Evolutionary conservation across 495 filamentous ascomycete genomes (phyloP).

Genomic region (Thermochaetoides thermophila): DNA sequence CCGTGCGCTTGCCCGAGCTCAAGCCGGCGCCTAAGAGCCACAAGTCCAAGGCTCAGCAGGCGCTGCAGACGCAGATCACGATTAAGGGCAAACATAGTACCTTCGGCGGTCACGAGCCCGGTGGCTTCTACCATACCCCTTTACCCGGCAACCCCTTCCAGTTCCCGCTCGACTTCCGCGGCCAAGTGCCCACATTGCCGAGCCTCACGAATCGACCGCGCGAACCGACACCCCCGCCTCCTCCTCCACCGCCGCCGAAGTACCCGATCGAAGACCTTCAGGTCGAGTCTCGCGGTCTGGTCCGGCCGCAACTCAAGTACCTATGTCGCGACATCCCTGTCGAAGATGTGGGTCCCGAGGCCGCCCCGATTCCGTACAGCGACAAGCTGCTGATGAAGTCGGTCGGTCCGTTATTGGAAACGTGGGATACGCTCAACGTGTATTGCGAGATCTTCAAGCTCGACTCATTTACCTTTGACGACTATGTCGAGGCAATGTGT

Average conservation of each 20-base stretch:
- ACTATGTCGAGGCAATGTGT: constrained; percentile 78
- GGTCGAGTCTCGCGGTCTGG: constrained; percentile 44
- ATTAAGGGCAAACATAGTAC: constrained; percentile 29
- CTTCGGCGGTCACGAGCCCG: constrained; percentile 21
- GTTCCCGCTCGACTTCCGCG: constrained; percentile 26
- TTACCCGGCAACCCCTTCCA: constrained; percentile 29
- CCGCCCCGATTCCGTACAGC: constrained; percentile 14
- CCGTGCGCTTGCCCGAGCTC: constrained; percentile 50
- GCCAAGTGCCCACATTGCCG: constrained; percentile 19
- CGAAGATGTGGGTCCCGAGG: constrained; percentile 12
- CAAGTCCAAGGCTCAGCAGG: constrained; percentile 43
- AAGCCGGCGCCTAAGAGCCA: constrained; percentile 69
- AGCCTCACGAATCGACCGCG: constrained; percentile 23
- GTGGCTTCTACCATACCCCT: constrained; percentile 20
- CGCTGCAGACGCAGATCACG: constrained; percentile 11
- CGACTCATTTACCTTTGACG: constrained; percentile 95
- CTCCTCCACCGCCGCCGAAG: constrained; percentile 67
- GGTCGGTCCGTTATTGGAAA: constrained; percentile 67
- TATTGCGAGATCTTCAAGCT: constrained; percentile 85
- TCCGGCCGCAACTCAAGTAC: constrained; percentile 63
- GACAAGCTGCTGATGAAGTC: constrained; percentile 63
- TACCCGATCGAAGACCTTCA: constrained; percentile 94
- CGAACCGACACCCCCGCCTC: constrained; percentile 41
- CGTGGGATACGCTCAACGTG: constrained; percentile 92
- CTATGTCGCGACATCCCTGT: constrained; percentile 45